Percentiles rank a stretch among this genome's conserved stretches.
phyloP scores from a whole-genome alignment of 1,284 basidiomycete genomes.

The Coniferiporia sulphurascens region DNA sequence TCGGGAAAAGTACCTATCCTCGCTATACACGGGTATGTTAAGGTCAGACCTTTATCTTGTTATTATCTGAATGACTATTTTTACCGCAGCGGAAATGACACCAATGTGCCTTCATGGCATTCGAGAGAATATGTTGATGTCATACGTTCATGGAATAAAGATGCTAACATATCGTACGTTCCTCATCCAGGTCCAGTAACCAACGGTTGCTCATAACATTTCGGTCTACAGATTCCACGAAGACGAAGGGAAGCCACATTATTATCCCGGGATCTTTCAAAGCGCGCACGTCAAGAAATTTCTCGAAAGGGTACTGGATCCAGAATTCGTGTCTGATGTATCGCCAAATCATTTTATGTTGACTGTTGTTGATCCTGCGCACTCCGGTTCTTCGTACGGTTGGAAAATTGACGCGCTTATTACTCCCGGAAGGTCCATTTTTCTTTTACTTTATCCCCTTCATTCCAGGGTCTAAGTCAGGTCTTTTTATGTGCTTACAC shows the following conservation, averaged over 20 bases:
- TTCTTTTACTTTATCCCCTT: slow-evolving; percentile 1
- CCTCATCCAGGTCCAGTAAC: neutral
- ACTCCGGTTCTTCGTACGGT: slow-evolving; percentile 62
- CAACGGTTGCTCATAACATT: neutral
- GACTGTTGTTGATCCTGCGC: slow-evolving; percentile 59
- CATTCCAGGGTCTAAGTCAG: slow-evolving; percentile 16
- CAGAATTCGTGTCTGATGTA: slow-evolving; percentile 13
- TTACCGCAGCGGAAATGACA: slow-evolving; percentile 57
- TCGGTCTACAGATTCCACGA: slow-evolving; percentile 51
- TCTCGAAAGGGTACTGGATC: slow-evolving; percentile 35
- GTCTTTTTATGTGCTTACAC: neutral
- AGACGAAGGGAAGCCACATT: slow-evolving; percentile 59
- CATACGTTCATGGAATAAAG: slow-evolving; percentile 49
- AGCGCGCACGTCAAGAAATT: slow-evolving; percentile 54
- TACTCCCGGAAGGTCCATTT: slow-evolving; percentile 55
- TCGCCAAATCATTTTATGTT: slow-evolving; percentile 47
- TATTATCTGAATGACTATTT: neutral
- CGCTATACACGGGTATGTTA: slow-evolving; percentile 71
- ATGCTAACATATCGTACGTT: slow-evolving; percentile 49
- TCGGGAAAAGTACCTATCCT: slow-evolving; percentile 59
- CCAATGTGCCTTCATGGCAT: slow-evolving; percentile 81
- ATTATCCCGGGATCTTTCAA: slow-evolving; percentile 59
- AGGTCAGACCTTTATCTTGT: slow-evolving; percentile 1
- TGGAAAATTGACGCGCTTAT: slow-evolving; percentile 52
- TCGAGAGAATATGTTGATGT: slow-evolving; percentile 57